These are phyloP conservation scores for Podospora conica DNA, from an alignment of 495 filamentous ascomycete species.

Conservation along the genomic window DNA sequence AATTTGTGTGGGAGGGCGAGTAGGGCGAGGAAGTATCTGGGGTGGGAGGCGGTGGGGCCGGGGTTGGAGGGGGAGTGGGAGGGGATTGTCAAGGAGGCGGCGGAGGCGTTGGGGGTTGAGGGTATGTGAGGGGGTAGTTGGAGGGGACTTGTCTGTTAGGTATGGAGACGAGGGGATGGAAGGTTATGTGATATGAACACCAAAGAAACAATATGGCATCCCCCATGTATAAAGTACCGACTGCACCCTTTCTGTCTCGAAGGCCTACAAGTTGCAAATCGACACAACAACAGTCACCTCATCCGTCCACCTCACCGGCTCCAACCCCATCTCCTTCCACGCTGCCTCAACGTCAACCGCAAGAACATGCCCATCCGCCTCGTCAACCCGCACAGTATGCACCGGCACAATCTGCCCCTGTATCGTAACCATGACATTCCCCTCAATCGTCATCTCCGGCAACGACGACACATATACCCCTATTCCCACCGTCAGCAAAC, in stretches of 20 bases:
- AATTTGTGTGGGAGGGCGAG: conserved; percentile 54
- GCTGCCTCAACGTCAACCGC: conserved; percentile 71
- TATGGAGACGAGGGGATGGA: neutral
- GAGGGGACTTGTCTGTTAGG: neutral
- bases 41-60: conserved; percentile 49
- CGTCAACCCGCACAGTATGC: conserved; percentile 56
- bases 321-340: conserved; percentile 67
- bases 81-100: conserved; percentile 46
- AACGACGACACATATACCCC: conserved; percentile 69
- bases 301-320: conserved; percentile 78
- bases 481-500: conserved; percentile 21
- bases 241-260: neutral
- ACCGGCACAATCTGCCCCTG: conserved; percentile 60
- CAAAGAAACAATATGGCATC: no score
- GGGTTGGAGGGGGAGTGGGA: conserved; percentile 48
- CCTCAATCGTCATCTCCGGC: conserved; percentile 48
- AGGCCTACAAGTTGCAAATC: neutral
- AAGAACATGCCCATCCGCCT: conserved; percentile 53
- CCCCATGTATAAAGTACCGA: no score
- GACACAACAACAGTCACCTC: conserved; percentile 47
- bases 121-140: neutral
- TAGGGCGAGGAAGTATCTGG: conserved; percentile 54
- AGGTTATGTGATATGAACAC: no score
- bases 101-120: conserved; percentile 31
- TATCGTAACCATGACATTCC: conserved; percentile 72